These are phyloP conservation scores for Nothophytophthora sp. DNA, from an alignment of 352 stramenopile species.

Conservation along the genomic window DNA sequence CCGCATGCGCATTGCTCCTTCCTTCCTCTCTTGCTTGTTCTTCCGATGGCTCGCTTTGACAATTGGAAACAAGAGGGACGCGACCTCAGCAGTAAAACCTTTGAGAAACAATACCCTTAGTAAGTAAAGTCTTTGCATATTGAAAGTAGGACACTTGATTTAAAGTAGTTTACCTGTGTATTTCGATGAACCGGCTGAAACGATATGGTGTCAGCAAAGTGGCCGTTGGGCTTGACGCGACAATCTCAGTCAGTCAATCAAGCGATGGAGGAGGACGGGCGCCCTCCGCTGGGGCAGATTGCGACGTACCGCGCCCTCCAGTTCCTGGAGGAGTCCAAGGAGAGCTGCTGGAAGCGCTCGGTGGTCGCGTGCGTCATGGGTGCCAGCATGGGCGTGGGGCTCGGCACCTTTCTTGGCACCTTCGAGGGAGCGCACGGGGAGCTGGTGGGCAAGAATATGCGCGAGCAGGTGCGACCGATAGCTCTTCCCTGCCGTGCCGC, in stretches of 20 bases:
- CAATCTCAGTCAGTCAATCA: no score
- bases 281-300: constrained; percentile 36
- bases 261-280: constrained; percentile 19
- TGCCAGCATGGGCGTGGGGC: constrained; percentile 73
- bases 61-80: no score
- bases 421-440: constrained; percentile 88
- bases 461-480: constrained; percentile 55
- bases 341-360: constrained; percentile 87
- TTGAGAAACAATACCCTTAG: no score
- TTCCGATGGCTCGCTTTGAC: no score
- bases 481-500: no score
- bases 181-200: no score
- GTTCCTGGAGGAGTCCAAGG: constrained; percentile 79
- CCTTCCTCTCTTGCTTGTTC: neutral
- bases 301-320: constrained; percentile 52
- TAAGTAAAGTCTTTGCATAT: no score
- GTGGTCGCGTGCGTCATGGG: constrained; percentile 74
- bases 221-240: no score
- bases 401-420: constrained; percentile 87
- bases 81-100: no score
- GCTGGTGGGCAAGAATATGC: constrained; percentile 84
- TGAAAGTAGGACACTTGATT: no score
- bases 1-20: constrained; percentile 56
- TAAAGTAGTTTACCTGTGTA: no score
- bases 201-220: no score